Percentiles rank a stretch among this genome's conserved stretches.
phyloP scores from a whole-genome alignment of 179 eudicot species.

The Beta lomatogona region DNA sequence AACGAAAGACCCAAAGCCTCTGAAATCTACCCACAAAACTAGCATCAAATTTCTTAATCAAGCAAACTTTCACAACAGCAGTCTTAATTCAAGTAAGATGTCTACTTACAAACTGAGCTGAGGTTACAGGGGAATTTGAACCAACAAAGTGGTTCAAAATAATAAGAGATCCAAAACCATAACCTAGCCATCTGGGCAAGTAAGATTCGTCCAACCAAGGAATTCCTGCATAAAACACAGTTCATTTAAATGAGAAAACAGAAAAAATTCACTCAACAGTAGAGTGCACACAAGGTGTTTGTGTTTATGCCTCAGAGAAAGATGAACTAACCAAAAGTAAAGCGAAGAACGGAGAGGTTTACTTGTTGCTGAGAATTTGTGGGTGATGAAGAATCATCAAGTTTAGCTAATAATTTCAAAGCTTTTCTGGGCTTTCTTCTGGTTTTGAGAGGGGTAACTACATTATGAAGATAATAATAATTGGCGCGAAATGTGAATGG shows the following conservation, averaged over 20 bases:
- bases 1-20: conserved; percentile 87
- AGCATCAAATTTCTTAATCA: not conserved
- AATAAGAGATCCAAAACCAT: conserved; percentile 72
- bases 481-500: conserved; percentile 33
- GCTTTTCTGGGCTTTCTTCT: conserved; percentile 9
- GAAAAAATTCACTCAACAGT: not conserved
- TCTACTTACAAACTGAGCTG: conserved; percentile 80
- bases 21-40: conserved; percentile 50
- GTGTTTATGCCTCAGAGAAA: conserved; percentile 27
- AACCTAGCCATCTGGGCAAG: conserved; percentile 94
- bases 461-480: not conserved
- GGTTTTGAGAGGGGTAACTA: conserved; percentile 10
- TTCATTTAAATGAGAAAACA: not conserved
- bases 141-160: conserved; percentile 78
- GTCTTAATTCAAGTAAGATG: not conserved
- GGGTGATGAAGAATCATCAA: conserved; percentile 34
- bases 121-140: conserved; percentile 47
- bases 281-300: conserved; percentile 35
- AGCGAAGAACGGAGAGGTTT: conserved; percentile 89
- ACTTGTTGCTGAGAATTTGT: conserved; percentile 50
- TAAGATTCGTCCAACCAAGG: conserved; percentile 90
- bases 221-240: conserved; percentile 51
- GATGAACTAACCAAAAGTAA: conserved; percentile 63
- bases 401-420: conserved; percentile 33
- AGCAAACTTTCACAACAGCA: conserved; percentile 9